Evolutionary conservation across 176 grass and related monocot genomes (phyloP), one percentile per base, ranked within the genome.

Genomic region (Puccinellia tenuiflora): DNA sequence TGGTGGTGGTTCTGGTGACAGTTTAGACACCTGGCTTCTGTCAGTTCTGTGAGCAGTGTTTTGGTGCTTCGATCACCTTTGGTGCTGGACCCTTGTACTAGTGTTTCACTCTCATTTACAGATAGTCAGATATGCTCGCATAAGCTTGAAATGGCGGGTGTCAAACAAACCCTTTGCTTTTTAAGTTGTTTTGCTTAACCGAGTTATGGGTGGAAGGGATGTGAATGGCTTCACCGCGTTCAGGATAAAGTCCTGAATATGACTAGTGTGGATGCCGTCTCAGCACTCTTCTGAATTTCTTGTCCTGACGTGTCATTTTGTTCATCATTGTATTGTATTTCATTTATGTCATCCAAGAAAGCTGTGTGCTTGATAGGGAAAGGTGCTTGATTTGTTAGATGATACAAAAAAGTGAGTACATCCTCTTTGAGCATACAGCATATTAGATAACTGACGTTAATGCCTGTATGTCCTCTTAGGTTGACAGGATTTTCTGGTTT

Each of bases 241-340:
- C 48, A 86, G 75, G 72, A 67, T 78, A 63, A 25, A 40, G 53
- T 28, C 64, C 64, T 54, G 38, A 22, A 10, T 52, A 74, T 50
- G 18, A 68, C 79, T 83, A 75, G 56, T 51, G 74, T 74, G 47
- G 10, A 53, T 83, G 74, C 37, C 66, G 11, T 73, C n/a, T 82
- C 10, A 14, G 20, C 51, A 30, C 29, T 15, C 20, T 79, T 75
- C 38, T 72, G 37, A 74, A 42, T 79, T 86, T 74, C 21, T 24
- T 55, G 24, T 46, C 56, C 56, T 67, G 65, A 4, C 24, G 25
- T 46, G 55, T 78, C 35, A 31, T 74, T 86, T 86, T 25, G 3
- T 33, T 73, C 57, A 2, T 21, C 48, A 5, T 65, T 47, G 56
- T 66, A 46, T 68, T 79, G 17, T 78, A 79, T 79, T 55, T 74